phyloP scores from a whole-genome alignment of 129 eudicot genomes.

The Flaveria trinervia region DNA sequence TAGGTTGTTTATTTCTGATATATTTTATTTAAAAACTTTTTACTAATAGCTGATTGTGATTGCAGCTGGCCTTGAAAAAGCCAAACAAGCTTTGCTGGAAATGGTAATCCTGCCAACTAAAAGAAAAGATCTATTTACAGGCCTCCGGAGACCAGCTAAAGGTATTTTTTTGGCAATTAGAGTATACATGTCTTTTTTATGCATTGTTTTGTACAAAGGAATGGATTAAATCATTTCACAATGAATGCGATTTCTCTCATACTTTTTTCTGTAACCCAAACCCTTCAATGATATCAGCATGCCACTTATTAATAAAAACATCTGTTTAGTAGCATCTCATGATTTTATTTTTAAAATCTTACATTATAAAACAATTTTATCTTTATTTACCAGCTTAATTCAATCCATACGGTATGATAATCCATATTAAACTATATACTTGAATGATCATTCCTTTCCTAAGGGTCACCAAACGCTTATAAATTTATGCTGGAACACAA shows the following conservation, averaged over 20 bases:
- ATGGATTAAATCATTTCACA: neutral
- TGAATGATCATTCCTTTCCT: neutral
- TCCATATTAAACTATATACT: neutral
- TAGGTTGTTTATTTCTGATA: neutral
- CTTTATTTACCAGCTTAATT: neutral
- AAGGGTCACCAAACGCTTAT: neutral
- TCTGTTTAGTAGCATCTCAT: neutral
- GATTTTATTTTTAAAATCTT: neutral
- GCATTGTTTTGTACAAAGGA: neutral
- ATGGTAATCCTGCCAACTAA: constrained; percentile 96
- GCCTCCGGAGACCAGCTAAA: constrained; percentile 92
- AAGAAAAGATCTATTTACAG: constrained; percentile 93
- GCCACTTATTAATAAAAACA: neutral
- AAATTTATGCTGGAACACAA: neutral
- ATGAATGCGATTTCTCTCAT: neutral
- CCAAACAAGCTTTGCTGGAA: constrained; percentile 91
- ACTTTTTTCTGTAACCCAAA: neutral
- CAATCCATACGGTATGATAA: neutral
- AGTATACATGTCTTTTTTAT: neutral
- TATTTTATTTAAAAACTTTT: neutral
- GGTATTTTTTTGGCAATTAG: constrained; percentile 45
- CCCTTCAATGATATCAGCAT: neutral
- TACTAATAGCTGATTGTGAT: constrained; percentile 9
- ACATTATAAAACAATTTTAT: neutral
- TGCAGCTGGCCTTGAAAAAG: constrained; percentile 98